These are phyloP conservation scores for Kwoniella pini DNA, from an alignment of 768 basidiomycete species.

Conservation along the genomic window DNA sequence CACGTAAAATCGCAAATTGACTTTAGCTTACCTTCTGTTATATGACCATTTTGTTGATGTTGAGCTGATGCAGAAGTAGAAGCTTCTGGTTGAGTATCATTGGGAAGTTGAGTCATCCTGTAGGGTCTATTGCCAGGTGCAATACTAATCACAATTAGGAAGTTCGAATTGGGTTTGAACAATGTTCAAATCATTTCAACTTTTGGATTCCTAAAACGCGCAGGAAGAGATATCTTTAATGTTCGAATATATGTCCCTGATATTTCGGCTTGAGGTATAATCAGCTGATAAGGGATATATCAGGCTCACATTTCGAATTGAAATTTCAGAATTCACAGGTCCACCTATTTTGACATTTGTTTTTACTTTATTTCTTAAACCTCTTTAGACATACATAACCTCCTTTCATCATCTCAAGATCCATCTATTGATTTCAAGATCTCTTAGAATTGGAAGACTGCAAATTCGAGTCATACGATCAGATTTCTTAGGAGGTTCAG, in stretches of 20 bases:
- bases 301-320: constrained; percentile 15
- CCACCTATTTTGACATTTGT: neutral
- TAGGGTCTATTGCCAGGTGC: too few relatives aligned
- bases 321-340: constrained; percentile 14
- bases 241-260: constrained; percentile 4
- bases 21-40: constrained; percentile 42
- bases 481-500: neutral
- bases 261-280: neutral
- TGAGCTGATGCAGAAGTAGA: neutral
- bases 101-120: constrained; percentile 1
- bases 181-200: neutral
- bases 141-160: too few relatives aligned
- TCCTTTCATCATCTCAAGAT: too few relatives aligned
- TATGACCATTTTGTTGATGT: constrained; percentile 20
- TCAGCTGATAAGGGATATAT: neutral
- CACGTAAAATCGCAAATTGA: too few relatives aligned
- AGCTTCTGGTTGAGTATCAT: neutral
- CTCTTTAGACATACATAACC: too few relatives aligned
- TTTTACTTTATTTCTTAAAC: too few relatives aligned
- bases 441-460: neutral
- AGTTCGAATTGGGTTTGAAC: too few relatives aligned
- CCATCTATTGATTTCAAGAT: too few relatives aligned
- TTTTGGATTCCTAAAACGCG: neutral
- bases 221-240: too few relatives aligned
- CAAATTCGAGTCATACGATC: neutral